phyloP scores from a whole-genome alignment of 768 basidiomycete genomes.

The Lyophyllum atratum region DNA sequence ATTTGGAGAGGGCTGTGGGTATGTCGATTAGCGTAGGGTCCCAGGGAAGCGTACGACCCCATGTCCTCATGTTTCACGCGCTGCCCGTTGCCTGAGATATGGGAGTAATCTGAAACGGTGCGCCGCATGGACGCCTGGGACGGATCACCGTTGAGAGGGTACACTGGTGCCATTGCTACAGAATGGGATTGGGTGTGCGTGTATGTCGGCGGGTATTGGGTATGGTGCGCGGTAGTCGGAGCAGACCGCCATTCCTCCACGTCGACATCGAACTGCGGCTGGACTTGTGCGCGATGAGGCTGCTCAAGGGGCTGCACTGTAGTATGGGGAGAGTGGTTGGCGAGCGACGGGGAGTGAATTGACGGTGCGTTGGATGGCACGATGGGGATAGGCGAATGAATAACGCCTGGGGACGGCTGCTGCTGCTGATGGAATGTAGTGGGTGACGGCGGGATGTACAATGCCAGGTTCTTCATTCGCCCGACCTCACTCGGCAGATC shows the following conservation, averaged over 20 bases:
- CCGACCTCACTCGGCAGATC: slow-evolving; percentile 18
- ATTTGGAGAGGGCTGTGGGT: slow-evolving; percentile 6
- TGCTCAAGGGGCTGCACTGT: slow-evolving; percentile 3
- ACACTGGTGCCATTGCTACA: not conserved
- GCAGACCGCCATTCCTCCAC: slow-evolving; percentile 27
- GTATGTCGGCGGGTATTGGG: slow-evolving; percentile 12
- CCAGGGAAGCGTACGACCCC: slow-evolving; percentile 5
- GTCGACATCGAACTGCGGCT: slow-evolving; percentile 21
- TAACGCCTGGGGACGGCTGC: slow-evolving; percentile 17
- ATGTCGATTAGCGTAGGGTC: slow-evolving; percentile 4
- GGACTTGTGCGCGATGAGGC: slow-evolving; percentile 10
- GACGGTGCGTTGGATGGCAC: slow-evolving; percentile 19
- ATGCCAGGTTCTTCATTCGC: slow-evolving; percentile 17
- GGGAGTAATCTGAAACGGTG: slow-evolving; percentile 3
- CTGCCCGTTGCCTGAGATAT: not conserved
- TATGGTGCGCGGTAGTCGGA: slow-evolving; percentile 14
- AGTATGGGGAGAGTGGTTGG: slow-evolving; percentile 8
- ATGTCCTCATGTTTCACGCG: slow-evolving; percentile 14
- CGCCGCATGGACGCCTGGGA: slow-evolving; percentile 9
- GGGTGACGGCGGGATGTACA: slow-evolving; percentile 20
- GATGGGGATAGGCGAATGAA: slow-evolving; percentile 27
- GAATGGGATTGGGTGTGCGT: slow-evolving; percentile 12
- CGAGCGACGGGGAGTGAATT: slow-evolving; percentile 17
- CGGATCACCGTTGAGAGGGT: not conserved
- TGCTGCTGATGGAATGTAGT: slow-evolving; percentile 16